phyloP scores from a whole-genome alignment of 257 asterid species.

The Scutellaria baicalensis region DNA sequence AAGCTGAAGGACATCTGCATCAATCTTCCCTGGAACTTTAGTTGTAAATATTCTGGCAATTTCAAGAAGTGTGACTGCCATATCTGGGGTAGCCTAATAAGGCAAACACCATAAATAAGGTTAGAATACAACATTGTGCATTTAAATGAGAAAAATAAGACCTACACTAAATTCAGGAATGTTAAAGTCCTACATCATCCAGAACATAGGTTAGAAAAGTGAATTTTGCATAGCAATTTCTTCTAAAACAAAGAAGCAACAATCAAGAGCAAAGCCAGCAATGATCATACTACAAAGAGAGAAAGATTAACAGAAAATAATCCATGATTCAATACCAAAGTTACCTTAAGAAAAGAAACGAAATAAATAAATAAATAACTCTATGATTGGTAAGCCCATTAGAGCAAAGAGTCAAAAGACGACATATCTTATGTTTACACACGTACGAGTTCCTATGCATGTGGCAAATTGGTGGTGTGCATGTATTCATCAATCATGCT shows the following conservation, averaged over 20 bases:
- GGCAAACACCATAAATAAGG: conserved; percentile 11
- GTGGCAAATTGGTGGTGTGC: not conserved
- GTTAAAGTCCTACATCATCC: not conserved
- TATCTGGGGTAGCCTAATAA: conserved; percentile 80
- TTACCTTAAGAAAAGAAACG: not conserved
- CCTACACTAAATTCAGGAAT: not conserved
- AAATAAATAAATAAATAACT: not conserved
- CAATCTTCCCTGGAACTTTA: conserved; percentile 88
- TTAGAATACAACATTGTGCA: not conserved
- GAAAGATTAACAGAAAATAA: not conserved
- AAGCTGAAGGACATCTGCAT: conserved; percentile 86
- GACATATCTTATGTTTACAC: not conserved
- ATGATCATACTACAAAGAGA: not conserved
- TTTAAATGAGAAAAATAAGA: not conserved
- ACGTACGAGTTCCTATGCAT: not conserved
- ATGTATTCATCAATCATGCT: not conserved
- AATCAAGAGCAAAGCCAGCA: not conserved
- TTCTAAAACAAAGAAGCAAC: not conserved
- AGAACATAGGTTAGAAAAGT: not conserved
- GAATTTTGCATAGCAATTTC: not conserved
- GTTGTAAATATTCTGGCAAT: conserved; percentile 84
- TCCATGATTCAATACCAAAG: not conserved
- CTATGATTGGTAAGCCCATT: not conserved
- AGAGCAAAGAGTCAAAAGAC: not conserved
- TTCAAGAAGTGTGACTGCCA: conserved; percentile 93